Conservation (phyloP, 2,329 filamentous ascomycete species). For the Claviceps pusilla region DNA sequence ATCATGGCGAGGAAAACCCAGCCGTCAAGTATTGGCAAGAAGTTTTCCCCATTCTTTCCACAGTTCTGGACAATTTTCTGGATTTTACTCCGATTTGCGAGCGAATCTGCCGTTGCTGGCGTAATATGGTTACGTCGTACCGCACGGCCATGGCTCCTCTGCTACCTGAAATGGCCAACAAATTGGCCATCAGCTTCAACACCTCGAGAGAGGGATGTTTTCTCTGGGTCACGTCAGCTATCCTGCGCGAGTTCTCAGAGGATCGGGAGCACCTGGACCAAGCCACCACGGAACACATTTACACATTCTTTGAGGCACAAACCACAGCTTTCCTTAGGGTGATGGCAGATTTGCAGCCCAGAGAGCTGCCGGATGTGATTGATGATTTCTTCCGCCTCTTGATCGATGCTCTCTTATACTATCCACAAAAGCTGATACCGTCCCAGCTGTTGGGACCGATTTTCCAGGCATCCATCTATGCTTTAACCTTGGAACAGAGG, state of each 20-base stretch:
- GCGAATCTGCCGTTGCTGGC: slow-evolving; percentile 86
- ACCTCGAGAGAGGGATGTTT: slow-evolving; percentile 87
- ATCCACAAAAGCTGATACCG: slow-evolving; percentile 67
- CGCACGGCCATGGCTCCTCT: slow-evolving; percentile 76
- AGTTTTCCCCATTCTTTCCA: slow-evolving; percentile 74
- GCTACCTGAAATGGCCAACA: slow-evolving; percentile 72
- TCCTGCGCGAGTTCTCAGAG: slow-evolving; percentile 88
- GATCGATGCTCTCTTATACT: slow-evolving; percentile 84
- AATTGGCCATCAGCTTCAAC: slow-evolving; percentile 72
- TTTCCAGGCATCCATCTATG: slow-evolving; percentile 73
- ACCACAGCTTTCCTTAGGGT: slow-evolving; percentile 78
- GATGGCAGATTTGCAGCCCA: slow-evolving; percentile 64
- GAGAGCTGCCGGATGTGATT: slow-evolving; percentile 68
- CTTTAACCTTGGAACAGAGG: slow-evolving; percentile 75
- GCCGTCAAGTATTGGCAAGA: slow-evolving; percentile 94
- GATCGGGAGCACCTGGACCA: slow-evolving; percentile 73
- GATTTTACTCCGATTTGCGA: slow-evolving; percentile 80
- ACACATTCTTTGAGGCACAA: slow-evolving; percentile 88
- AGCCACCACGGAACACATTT: slow-evolving; percentile 74
- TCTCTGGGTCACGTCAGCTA: slow-evolving; percentile 93
- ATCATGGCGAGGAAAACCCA: slow-evolving; percentile 61
- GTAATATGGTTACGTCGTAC: slow-evolving; percentile 93
- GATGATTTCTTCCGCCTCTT: slow-evolving; percentile 93
- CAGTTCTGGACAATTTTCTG: slow-evolving; percentile 77
- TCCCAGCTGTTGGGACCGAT: slow-evolving; percentile 69